These are phyloP conservation scores for Exophiala sp. DNA, from an alignment of 2,329 filamentous ascomycete species.

Conservation along the genomic window DNA sequence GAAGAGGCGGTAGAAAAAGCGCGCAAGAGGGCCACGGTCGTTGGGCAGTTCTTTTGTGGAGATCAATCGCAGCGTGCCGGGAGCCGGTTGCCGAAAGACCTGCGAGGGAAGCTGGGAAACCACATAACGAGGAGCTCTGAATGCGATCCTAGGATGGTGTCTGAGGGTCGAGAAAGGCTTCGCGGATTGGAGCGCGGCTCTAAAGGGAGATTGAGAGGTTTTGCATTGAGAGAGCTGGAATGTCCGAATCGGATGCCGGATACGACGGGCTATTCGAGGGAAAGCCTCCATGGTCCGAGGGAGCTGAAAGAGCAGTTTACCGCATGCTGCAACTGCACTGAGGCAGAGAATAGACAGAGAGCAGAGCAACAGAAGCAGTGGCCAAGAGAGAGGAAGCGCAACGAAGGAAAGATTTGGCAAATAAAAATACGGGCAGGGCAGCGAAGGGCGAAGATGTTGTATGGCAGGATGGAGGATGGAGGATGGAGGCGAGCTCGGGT, in stretches of 20 bases:
- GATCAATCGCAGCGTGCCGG: slow-evolving; percentile 20
- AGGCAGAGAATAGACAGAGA: no score
- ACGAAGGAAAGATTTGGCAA: background rate
- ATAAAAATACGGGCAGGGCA: background rate
- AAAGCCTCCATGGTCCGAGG: slow-evolving; percentile 20
- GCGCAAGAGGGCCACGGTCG: slow-evolving; percentile 36
- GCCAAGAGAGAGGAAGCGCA: background rate
- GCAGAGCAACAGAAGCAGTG: background rate
- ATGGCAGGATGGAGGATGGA: no score
- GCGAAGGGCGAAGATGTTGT: background rate
- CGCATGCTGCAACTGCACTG: slow-evolving; percentile 15
- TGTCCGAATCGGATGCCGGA: slow-evolving; percentile 9
- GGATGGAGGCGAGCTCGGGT: no score
- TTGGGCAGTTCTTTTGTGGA: slow-evolving; percentile 34
- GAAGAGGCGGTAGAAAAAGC: slow-evolving; percentile 62
- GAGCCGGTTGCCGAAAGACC: slow-evolving; percentile 4
- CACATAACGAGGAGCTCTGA: background rate
- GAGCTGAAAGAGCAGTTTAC: slow-evolving; percentile 5
- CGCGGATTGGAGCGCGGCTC: slow-evolving; percentile 3
- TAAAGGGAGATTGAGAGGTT: background rate
- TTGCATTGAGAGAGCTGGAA: slow-evolving; percentile 7
- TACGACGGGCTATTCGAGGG: slow-evolving; percentile 17
- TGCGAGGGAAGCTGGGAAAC: slow-evolving; percentile 5
- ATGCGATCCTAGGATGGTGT: background rate
- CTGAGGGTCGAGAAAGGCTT: slow-evolving; percentile 9